Evolutionary conservation across 352 stramenopile genomes (phyloP).

Genomic region (Phytophthora quininea): DNA sequence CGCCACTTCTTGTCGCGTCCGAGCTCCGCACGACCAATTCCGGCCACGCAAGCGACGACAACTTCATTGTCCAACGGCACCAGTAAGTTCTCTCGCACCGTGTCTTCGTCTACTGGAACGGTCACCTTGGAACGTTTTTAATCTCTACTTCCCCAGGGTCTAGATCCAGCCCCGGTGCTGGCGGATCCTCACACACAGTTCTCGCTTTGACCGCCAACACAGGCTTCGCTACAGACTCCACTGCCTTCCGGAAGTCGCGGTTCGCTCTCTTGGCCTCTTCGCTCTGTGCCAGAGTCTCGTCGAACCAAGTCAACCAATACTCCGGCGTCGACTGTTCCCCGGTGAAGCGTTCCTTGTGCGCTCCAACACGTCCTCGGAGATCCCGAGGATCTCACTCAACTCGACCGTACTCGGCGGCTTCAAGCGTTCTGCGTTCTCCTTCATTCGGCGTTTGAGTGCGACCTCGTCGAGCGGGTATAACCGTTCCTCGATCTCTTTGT

Average conservation of each 20-base stretch:
- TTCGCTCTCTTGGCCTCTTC: neutral
- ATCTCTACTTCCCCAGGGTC: neutral
- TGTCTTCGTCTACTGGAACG: neutral
- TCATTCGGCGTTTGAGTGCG: neutral
- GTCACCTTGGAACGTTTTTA: neutral
- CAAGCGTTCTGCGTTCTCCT: neutral
- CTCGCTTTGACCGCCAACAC: neutral
- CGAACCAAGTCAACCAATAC: constrained; percentile 2
- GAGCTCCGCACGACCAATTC: no score
- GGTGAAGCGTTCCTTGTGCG: neutral
- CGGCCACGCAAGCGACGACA: neutral
- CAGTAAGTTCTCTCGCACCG: neutral
- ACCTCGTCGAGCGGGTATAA: neutral
- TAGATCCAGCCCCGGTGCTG: no score
- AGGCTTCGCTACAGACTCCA: neutral
- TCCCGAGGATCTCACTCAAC: neutral
- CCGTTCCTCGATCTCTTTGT: neutral
- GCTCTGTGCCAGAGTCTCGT: neutral
- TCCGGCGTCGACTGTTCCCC: neutral
- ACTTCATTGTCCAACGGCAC: neutral
- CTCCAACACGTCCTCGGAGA: neutral
- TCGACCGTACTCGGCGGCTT: neutral
- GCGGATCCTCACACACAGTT: no score
- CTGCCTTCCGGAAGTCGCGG: neutral
- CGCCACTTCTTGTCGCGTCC: neutral